Percentiles rank a stretch among this genome's conserved stretches.
These are phyloP conservation scores for Hypoxylon perforatum DNA, from an alignment of 495 filamentous ascomycete genomes.

Conservation along the genomic window DNA sequence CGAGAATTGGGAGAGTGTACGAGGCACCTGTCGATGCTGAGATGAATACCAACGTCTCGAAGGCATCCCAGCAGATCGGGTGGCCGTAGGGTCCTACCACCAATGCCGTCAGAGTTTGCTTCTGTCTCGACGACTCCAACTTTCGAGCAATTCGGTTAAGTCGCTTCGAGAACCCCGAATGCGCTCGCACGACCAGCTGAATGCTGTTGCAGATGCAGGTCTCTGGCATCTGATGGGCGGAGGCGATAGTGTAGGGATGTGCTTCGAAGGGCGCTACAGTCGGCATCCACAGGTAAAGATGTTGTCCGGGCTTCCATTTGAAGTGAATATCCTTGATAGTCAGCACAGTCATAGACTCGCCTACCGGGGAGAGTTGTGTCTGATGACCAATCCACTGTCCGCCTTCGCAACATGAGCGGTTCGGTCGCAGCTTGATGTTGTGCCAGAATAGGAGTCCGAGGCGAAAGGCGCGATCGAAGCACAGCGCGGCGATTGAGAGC, in stretches of 20 bases:
- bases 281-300: conserved; percentile 80
- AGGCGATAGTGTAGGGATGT: conserved; percentile 85
- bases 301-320: conserved; percentile 80
- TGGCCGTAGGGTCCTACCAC: conserved; percentile 68
- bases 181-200: conserved; percentile 77
- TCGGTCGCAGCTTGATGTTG: conserved; percentile 66
- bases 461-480: conserved; percentile 74
- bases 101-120: conserved; percentile 57
- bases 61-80: conserved; percentile 66
- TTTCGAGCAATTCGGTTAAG: conserved; percentile 73
- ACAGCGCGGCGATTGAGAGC: conserved; percentile 76
- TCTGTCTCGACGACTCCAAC: conserved; percentile 44
- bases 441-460: conserved; percentile 63
- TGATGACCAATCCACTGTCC: conserved; percentile 61
- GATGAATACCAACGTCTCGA: conserved; percentile 68
- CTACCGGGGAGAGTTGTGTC: conserved; percentile 71
- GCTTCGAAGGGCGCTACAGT: conserved; percentile 74
- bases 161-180: conserved; percentile 74
- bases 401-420: conserved; percentile 53
- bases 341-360: conserved; percentile 72
- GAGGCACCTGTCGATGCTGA: conserved; percentile 68
- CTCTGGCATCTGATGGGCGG: conserved; percentile 54
- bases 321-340: conserved; percentile 76
- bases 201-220: conserved; percentile 68
- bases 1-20: conserved; percentile 66